phyloP scores from a whole-genome alignment of 23 red algal species.

The Cyanidiococcus yangmingshanensis region DNA sequence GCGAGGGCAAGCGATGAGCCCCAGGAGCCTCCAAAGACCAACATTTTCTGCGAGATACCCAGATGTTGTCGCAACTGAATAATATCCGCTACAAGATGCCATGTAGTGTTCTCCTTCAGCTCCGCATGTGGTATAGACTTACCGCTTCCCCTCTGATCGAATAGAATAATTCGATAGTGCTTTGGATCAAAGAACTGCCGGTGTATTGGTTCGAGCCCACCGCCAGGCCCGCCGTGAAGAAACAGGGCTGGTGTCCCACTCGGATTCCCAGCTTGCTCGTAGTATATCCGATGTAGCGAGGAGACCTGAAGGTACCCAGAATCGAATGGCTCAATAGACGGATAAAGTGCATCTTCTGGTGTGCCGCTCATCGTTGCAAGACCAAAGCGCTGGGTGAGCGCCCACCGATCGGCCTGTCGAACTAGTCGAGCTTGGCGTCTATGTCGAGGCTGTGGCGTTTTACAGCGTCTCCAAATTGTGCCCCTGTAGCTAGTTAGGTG shows the following conservation, averaged over 20 bases:
- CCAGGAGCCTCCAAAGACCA: slow-evolving; percentile 63
- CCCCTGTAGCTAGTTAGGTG: no score
- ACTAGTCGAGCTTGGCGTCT: no score
- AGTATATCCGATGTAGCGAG: slow-evolving; percentile 39
- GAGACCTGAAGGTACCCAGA: slow-evolving; percentile 36
- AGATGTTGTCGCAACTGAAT: slow-evolving; percentile 30
- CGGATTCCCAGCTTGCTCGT: slow-evolving; percentile 60
- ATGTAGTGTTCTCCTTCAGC: slow-evolving; percentile 62
- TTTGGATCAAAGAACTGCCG: slow-evolving; percentile 61
- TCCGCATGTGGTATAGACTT: slow-evolving; percentile 35
- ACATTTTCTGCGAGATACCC: slow-evolving; percentile 28
- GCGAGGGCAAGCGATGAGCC: slow-evolving; percentile 55
- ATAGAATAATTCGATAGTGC: slow-evolving; percentile 57
- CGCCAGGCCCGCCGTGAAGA: slow-evolving; percentile 64
- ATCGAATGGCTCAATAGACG: slow-evolving; percentile 46
- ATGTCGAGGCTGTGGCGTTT: no score
- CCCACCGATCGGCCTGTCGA: no score
- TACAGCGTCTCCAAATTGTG: no score
- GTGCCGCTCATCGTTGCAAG: no score
- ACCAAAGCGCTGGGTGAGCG: no score
- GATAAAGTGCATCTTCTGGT: no score
- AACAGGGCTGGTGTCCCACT: slow-evolving; percentile 44
- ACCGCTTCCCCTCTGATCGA: slow-evolving; percentile 69
- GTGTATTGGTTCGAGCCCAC: slow-evolving; percentile 34
- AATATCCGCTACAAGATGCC: slow-evolving; percentile 52